Percentiles rank a stretch among this genome's conserved stretches.
Conservation (phyloP, 2,329 filamentous ascomycete species). For the Phaeosphaeriaceae sp. region DNA sequence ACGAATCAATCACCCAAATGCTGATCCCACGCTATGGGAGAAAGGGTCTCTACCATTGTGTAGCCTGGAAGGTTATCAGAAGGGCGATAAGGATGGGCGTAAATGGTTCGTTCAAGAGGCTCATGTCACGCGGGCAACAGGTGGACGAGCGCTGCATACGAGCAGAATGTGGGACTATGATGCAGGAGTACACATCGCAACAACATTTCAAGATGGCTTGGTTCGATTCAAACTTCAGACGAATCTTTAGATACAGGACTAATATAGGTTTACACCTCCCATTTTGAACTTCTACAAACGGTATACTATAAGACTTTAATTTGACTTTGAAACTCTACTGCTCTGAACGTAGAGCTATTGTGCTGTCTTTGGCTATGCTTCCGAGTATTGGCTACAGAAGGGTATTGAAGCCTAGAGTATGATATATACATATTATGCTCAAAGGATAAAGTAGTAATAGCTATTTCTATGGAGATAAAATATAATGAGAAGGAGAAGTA, state of each 20-base stretch:
- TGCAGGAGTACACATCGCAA: conserved; percentile 39
- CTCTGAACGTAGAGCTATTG: no score
- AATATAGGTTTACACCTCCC: no score
- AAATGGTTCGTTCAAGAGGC: conserved; percentile 45
- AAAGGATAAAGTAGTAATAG: no score
- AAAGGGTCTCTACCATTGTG: conserved; percentile 29
- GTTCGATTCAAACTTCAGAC: conserved; percentile 25
- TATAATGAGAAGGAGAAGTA: no score
- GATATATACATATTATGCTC: no score
- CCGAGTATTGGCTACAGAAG: no score
- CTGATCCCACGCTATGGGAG: conserved; percentile 33
- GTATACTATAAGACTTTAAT: no score
- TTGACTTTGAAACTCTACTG: no score
- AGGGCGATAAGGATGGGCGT: conserved; percentile 29
- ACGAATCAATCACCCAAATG: conserved; percentile 14
- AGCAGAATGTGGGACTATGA: conserved; percentile 41
- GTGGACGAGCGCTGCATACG: conserved; percentile 34
- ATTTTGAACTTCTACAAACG: no score
- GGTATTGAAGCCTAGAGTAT: no score
- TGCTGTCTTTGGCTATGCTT: no score
- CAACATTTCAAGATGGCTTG: conserved; percentile 42
- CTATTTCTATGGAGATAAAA: no score
- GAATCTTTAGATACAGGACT: neutral
- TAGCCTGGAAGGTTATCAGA: conserved; percentile 18
- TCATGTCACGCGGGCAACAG: conserved; percentile 29